These are phyloP conservation scores for Plectosphaerella sp. DNA, from an alignment of 2,329 filamentous ascomycete species.

Conservation along the genomic window DNA sequence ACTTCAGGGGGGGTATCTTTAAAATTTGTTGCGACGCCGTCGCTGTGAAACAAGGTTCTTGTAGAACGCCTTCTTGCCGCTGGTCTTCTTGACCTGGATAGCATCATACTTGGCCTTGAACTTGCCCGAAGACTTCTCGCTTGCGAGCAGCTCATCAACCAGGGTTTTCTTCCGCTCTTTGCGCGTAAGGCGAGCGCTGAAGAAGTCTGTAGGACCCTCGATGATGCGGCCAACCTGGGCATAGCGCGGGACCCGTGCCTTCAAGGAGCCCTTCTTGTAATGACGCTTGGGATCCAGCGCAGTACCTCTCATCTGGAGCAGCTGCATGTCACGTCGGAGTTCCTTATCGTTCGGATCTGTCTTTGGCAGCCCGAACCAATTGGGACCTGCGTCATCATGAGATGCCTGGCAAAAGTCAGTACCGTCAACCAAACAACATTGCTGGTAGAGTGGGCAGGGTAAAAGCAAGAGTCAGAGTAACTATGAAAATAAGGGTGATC, in stretches of 20 bases:
- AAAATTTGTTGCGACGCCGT: slow-evolving; percentile 16
- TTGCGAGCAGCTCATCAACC: slow-evolving; percentile 74
- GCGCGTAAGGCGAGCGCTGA: slow-evolving; percentile 73
- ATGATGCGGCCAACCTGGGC: slow-evolving; percentile 87
- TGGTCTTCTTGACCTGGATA: slow-evolving; percentile 76
- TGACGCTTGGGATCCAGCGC: slow-evolving; percentile 85
- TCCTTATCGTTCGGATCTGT: slow-evolving; percentile 79
- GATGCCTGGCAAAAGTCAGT: background rate
- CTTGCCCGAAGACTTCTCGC: slow-evolving; percentile 60
- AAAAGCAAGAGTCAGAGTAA: slow-evolving; percentile 59
- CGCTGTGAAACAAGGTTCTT: slow-evolving; percentile 61
- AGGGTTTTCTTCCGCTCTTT: slow-evolving; percentile 86
- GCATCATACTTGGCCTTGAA: slow-evolving; percentile 86
- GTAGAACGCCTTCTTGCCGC: slow-evolving; percentile 87
- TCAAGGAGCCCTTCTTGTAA: slow-evolving; percentile 81
- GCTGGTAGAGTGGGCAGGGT: slow-evolving; percentile 14
- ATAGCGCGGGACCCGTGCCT: slow-evolving; percentile 70
- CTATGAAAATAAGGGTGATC: slow-evolving; percentile 55
- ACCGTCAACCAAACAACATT: slow-evolving; percentile 3
- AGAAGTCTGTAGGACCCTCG: slow-evolving; percentile 84
- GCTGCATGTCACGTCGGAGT: slow-evolving; percentile 82
- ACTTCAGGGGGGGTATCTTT: slow-evolving; percentile 9
- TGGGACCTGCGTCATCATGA: slow-evolving; percentile 62
- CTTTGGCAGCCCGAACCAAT: slow-evolving; percentile 85
- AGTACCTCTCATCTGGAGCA: slow-evolving; percentile 76